A percentile compares a stretch with the other conserved stretches of the same genome.
Conservation (phyloP, 108 stramenopile genomes). For the Cyclotella atomus region DNA sequence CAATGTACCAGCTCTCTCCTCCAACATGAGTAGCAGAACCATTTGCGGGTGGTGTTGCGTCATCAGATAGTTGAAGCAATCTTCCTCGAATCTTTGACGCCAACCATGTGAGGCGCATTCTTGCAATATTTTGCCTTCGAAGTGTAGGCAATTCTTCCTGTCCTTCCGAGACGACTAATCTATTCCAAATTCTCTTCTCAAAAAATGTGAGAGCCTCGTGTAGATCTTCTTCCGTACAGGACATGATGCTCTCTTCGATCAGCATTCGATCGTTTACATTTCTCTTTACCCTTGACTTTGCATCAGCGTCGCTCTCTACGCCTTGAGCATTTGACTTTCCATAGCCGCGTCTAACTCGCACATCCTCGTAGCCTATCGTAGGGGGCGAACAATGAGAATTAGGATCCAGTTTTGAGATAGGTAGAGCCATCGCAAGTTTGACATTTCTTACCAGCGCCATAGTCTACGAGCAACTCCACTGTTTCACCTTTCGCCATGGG, state of each 20-base stretch:
- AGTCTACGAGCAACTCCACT: conserved; percentile 47
- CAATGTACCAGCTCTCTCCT: conserved; percentile 8
- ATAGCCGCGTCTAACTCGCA: conserved; percentile 30
- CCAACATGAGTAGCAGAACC: too few relatives aligned
- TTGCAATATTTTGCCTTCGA: conserved; percentile 37
- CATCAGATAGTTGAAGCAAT: background rate
- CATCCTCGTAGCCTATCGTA: conserved; percentile 22
- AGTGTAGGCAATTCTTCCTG: background rate
- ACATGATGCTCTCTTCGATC: conserved; percentile 29
- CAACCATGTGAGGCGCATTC: conserved; percentile 42
- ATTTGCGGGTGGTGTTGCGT: background rate
- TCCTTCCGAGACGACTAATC: conserved; percentile 29
- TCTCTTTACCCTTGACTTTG: conserved; percentile 17
- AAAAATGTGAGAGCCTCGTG: conserved; percentile 23
- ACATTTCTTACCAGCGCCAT: conserved; percentile 5
- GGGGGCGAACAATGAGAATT: background rate
- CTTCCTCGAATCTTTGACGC: conserved; percentile 1
- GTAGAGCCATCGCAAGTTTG: too few relatives aligned
- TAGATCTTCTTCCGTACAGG: conserved; percentile 27
- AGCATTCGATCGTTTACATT: conserved; percentile 29
- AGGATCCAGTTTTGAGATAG: too few relatives aligned
- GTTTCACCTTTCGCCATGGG: conserved; percentile 40
- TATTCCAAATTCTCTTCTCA: conserved; percentile 29
- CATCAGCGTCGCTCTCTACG: conserved; percentile 27
- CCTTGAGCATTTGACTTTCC: conserved; percentile 26